A percentile compares a stretch with the other conserved stretches of the same genome.
These are phyloP conservation scores for Sporothrix humicola DNA, from an alignment of 2,329 filamentous ascomycete species.

Conservation along the genomic window DNA sequence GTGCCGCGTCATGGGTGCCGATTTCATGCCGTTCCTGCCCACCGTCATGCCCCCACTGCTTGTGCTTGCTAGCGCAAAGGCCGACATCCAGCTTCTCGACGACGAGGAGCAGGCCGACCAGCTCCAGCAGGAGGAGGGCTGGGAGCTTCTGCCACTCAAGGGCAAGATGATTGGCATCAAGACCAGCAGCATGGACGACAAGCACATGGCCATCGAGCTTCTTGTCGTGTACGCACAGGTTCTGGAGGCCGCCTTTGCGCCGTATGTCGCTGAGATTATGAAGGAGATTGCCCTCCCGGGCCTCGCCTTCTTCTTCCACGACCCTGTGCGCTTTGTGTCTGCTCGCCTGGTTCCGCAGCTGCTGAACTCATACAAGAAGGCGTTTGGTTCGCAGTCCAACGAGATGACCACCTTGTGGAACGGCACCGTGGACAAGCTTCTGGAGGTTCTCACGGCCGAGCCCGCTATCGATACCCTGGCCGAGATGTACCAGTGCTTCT, in stretches of 20 bases:
- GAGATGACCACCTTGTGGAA: constrained; percentile 85
- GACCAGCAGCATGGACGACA: constrained; percentile 95
- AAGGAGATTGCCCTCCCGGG: constrained; percentile 94
- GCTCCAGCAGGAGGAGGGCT: constrained; percentile 92
- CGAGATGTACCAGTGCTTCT: constrained; percentile 99
- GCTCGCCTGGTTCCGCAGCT: constrained; percentile 94
- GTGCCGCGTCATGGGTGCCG: constrained; percentile 88
- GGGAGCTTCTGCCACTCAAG: constrained; percentile 95
- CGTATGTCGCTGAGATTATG: constrained; percentile 91
- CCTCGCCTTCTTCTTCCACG: constrained; percentile 98
- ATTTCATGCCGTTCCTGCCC: constrained; percentile 90
- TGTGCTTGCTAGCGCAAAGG: constrained; percentile 90
- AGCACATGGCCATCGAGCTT: constrained; percentile 99
- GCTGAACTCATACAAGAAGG: constrained; percentile 91
- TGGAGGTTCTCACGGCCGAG: constrained; percentile 92
- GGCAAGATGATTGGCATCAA: constrained; percentile 98
- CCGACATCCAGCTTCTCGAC: constrained; percentile 93
- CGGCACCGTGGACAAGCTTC: constrained; percentile 83
- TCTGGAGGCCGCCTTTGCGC: constrained; percentile 88
- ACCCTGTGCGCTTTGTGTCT: constrained; percentile 92
- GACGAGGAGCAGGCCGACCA: constrained; percentile 93
- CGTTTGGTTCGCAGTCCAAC: constrained; percentile 78
- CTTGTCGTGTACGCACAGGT: constrained; percentile 97
- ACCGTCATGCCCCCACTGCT: constrained; percentile 94
- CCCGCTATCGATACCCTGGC: constrained; percentile 94